Percentiles rank a stretch among this genome's conserved stretches.
Evolutionary conservation across 2,329 filamentous ascomycete species (phyloP).

Genomic region (Colletotrichum tamarilloi): DNA sequence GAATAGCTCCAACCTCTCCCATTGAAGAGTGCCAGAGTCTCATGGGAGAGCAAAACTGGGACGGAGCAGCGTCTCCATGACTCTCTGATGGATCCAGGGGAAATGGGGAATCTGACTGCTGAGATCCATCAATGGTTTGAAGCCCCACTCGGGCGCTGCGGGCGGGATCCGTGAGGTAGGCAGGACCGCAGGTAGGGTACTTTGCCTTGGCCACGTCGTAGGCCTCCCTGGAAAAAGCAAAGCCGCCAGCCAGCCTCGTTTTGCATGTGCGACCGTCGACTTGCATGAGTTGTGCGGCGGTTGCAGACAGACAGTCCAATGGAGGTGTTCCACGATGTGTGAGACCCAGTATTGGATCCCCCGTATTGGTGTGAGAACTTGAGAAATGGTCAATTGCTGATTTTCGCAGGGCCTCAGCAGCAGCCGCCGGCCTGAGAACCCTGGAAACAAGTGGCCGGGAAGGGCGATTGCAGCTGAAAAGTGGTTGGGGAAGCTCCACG

Average conservation of each 20-base stretch:
- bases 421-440: constrained; percentile 9
- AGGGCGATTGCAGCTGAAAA: constrained; percentile 21
- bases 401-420: constrained; percentile 13
- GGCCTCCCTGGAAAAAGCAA: constrained; percentile 6
- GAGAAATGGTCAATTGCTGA: constrained; percentile 3
- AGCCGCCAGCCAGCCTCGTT: constrained; percentile 31
- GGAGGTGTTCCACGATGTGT: constrained; percentile 45
- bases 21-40: background rate
- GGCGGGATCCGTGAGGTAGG: constrained; percentile 29
- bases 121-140: constrained; percentile 17
- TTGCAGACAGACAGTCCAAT: constrained; percentile 39
- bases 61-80: constrained; percentile 14
- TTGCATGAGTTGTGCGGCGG: constrained; percentile 31
- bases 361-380: background rate
- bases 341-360: constrained; percentile 23
- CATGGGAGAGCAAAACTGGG: constrained; percentile 7
- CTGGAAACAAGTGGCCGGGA: constrained; percentile 12
- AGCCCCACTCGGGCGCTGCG: constrained; percentile 21
- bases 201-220: constrained; percentile 38
- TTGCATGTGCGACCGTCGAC: constrained; percentile 32
- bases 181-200: constrained; percentile 9
- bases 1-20: constrained; percentile 28
- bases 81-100: constrained; percentile 15
- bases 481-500: constrained; percentile 30
- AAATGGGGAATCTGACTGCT: constrained; percentile 17